These are phyloP conservation scores for Globisporangium splendens DNA, from an alignment of 352 stramenopile species.

Conservation along the genomic window DNA sequence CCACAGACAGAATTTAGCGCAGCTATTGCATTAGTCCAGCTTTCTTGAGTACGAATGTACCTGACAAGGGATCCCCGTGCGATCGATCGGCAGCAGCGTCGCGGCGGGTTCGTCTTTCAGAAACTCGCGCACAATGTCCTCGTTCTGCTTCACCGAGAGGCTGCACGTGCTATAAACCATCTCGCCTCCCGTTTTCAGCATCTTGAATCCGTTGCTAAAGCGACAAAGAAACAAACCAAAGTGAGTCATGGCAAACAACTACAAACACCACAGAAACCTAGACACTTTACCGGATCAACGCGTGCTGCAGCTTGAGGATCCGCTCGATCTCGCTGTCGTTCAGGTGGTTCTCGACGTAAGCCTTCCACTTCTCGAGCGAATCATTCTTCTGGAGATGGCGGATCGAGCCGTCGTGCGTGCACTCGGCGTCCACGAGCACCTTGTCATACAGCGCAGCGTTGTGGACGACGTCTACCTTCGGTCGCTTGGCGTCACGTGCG, in stretches of 20 bases:
- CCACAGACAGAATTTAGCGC: not conserved
- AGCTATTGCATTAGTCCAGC: not conserved
- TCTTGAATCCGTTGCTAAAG: conserved; percentile 75
- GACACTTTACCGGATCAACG: conserved; percentile 36
- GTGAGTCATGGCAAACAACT: not conserved
- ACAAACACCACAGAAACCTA: not conserved
- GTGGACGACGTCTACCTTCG: conserved; percentile 25
- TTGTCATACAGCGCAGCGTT: conserved; percentile 80
- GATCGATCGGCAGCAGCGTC: conserved; percentile 32
- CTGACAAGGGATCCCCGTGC: conserved; percentile 43
- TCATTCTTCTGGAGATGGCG: conserved; percentile 79
- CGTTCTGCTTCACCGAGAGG: conserved; percentile 91
- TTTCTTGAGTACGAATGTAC: conserved; percentile 15
- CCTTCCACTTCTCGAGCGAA: conserved; percentile 63
- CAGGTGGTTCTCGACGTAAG: conserved; percentile 73
- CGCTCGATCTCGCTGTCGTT: conserved; percentile 46
- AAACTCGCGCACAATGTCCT: conserved; percentile 87
- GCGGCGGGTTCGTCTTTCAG: conserved; percentile 46
- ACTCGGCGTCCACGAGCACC: conserved; percentile 95
- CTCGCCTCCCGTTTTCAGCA: conserved; percentile 82
- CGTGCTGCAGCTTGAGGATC: conserved; percentile 59
- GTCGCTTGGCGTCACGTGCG: conserved; percentile 46
- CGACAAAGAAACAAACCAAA: not conserved
- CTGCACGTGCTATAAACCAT: conserved; percentile 97
- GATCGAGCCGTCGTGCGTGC: conserved; percentile 93